Percentiles rank a stretch among this genome's conserved stretches.
These are phyloP conservation scores for Nematodospora anomalae DNA, from an alignment of 1,139 yeast genomes.

Conservation along the genomic window DNA sequence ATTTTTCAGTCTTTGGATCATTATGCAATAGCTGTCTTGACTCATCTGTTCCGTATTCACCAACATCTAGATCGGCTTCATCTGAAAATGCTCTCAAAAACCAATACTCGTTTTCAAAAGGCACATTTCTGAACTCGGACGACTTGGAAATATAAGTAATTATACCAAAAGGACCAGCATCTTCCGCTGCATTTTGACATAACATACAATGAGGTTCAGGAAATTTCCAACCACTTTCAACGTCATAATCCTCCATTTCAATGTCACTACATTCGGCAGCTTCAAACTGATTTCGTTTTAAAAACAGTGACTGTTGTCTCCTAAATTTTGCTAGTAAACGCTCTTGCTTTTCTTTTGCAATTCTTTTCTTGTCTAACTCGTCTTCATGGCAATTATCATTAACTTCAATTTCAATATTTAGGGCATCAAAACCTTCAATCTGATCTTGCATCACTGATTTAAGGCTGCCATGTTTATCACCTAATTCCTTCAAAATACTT, in stretches of 20 bases:
- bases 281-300: conserved; percentile 45
- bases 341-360: conserved; percentile 72
- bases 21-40: conserved; percentile 9
- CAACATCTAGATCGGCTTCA: conserved; percentile 49
- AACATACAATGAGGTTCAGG: conserved; percentile 84
- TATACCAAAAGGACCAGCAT: conserved; percentile 74
- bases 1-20: conserved; percentile 26
- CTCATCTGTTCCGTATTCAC: conserved; percentile 21
- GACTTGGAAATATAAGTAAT: conserved; percentile 60
- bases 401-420: conserved; percentile 19
- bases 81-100: conserved; percentile 63
- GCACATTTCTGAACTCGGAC: conserved; percentile 62
- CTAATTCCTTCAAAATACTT: conserved; percentile 48
- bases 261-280: conserved; percentile 31
- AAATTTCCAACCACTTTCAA: conserved; percentile 57
- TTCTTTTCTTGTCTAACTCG: conserved; percentile 56
- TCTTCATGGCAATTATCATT: conserved; percentile 28
- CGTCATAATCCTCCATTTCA: conserved; percentile 36
- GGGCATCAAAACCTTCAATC: conserved; percentile 22
- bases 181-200: conserved; percentile 79
- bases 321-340: conserved; percentile 76
- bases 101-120: conserved; percentile 67
- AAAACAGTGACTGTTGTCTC: conserved; percentile 73
- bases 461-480: conserved; percentile 26
- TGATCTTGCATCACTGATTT: conserved; percentile 21